Evolutionary conservation across 768 basidiomycete genomes (phyloP).

Genomic region (Lactarius tabidus): DNA sequence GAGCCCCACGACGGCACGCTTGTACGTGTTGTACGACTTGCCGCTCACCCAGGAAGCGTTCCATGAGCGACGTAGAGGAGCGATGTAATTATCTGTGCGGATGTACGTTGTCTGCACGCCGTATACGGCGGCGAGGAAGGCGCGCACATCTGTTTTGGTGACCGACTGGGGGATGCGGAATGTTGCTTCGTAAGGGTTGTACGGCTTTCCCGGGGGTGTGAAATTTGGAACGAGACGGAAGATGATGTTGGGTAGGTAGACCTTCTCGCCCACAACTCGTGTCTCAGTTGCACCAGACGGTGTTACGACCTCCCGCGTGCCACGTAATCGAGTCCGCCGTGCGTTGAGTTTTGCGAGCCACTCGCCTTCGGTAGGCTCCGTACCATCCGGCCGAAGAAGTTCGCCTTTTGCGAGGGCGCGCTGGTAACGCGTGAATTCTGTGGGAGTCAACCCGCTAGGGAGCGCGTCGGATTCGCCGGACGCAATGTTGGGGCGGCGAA

Average conservation of each 20-base stretch:
- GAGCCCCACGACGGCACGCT: conserved; percentile 88
- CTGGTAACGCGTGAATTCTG: conserved; percentile 58
- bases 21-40: conserved; percentile 58
- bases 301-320: conserved; percentile 40
- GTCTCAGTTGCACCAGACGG: conserved; percentile 42
- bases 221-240: conserved; percentile 82
- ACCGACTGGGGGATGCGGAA: conserved; percentile 87
- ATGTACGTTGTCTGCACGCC: conserved; percentile 89
- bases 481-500: conserved; percentile 47
- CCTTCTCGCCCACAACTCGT: conserved; percentile 68
- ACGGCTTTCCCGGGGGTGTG: conserved; percentile 68
- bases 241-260: conserved; percentile 87
- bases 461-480: conserved; percentile 45
- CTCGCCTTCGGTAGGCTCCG: conserved; percentile 44
- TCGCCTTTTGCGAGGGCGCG: conserved; percentile 53
- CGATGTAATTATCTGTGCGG: conserved; percentile 87
- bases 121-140: conserved; percentile 81
- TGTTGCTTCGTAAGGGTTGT: conserved; percentile 94
- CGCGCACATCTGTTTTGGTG: conserved; percentile 90
- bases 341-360: conserved; percentile 57
- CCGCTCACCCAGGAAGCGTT: conserved; percentile 30
- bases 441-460: conserved; percentile 57
- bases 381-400: conserved; percentile 35
- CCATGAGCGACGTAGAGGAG: conserved; percentile 41
- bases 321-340: conserved; percentile 63